These are phyloP conservation scores for Colletotrichum lentis DNA, from an alignment of 2,329 filamentous ascomycete genomes.

Conservation along the genomic window DNA sequence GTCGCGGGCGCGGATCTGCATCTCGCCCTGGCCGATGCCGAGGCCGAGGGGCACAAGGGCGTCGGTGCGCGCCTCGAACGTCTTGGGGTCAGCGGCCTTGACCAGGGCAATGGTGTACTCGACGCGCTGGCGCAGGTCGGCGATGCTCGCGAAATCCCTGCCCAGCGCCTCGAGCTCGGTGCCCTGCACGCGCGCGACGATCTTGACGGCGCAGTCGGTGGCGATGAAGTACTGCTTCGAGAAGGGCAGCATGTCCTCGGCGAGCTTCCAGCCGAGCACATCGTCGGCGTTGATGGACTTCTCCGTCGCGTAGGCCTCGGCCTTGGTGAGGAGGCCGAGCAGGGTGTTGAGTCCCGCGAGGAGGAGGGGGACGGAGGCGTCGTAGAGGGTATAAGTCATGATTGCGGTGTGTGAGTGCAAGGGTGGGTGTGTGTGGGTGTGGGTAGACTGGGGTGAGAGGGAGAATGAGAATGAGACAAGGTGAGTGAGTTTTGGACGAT, in stretches of 20 bases:
- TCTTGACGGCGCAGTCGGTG: slow-evolving; percentile 45
- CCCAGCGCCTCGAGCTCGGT: slow-evolving; percentile 41
- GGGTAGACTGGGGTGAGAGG: no score
- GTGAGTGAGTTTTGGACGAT: not conserved
- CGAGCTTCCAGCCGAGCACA: slow-evolving; percentile 40
- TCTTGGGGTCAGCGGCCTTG: slow-evolving; percentile 42
- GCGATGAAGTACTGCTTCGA: slow-evolving; percentile 51
- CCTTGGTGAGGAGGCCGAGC: slow-evolving; percentile 31
- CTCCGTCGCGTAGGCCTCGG: slow-evolving; percentile 24
- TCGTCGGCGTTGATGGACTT: slow-evolving; percentile 26
- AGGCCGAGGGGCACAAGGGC: slow-evolving; percentile 41
- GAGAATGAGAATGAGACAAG: no score
- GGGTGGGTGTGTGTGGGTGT: not conserved
- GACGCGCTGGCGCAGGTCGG: slow-evolving; percentile 49
- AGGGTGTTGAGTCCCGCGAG: slow-evolving; percentile 32
- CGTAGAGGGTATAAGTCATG: slow-evolving; percentile 33
- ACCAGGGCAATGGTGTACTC: slow-evolving; percentile 43
- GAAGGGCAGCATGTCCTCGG: slow-evolving; percentile 55
- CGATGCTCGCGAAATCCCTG: slow-evolving; percentile 46
- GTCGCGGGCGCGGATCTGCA: slow-evolving; percentile 45
- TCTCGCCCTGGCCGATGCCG: slow-evolving; percentile 40
- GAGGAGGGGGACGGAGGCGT: slow-evolving; percentile 32
- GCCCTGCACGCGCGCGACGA: slow-evolving; percentile 48
- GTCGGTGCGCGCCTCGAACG: slow-evolving; percentile 41
- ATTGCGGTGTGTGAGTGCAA: not conserved